Base-by-base conservation (phyloP, 2,329 filamentous ascomycete genomes). In the Neofusicoccum cordaticola region DNA sequence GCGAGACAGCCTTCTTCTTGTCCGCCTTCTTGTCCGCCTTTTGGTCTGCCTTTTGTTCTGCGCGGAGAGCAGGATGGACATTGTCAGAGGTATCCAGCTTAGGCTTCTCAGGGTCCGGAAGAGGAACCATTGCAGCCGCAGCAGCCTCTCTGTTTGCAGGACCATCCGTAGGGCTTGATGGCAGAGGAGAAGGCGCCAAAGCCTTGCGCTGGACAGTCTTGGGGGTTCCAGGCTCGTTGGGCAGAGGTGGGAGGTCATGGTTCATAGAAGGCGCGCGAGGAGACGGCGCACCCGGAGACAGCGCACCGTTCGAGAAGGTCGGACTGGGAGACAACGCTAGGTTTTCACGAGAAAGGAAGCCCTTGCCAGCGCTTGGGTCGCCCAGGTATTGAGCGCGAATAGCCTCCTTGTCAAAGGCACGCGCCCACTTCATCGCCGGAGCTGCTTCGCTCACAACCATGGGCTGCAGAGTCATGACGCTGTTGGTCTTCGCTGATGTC, bases 381-480 rank as follows among this genome's bases (percentile, higher is more conserved):
- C 87, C 86, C 60, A 98, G 83, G 77, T 98, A 98, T n/a, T 91
- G 88, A 68, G 92, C 88, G 62, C 93, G 88, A 67, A 96, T 89
- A 7, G 89, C 84, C 71, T 95, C 89, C 78, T 95, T 96, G 78
- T 98, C 95, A 74, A 97, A 98, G 71, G 93, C 93, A 85, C 87
- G 96, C 37, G 94, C 92, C 95, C 95, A 99, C 77, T 97, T 96
- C 88, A 99, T 90, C 1, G 95, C 95, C 27, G 93, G 91, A 8
- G 91, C 95, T 17, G 93, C 94, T 75, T 97, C 95, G 62, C 84
- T 92, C 72, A 93, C 84, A 67, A 98, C 90, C 62, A 88, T 85
- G 1, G 93, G 90, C 74, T 97, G 93, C 52, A 98, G 81, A 2
- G 93, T 97, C 72, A 97, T 85, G 64, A 96, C 86, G 69, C 95